These are phyloP conservation scores for Claviceps maximensis DNA, from an alignment of 2,329 filamentous ascomycete species.

Conservation along the genomic window DNA sequence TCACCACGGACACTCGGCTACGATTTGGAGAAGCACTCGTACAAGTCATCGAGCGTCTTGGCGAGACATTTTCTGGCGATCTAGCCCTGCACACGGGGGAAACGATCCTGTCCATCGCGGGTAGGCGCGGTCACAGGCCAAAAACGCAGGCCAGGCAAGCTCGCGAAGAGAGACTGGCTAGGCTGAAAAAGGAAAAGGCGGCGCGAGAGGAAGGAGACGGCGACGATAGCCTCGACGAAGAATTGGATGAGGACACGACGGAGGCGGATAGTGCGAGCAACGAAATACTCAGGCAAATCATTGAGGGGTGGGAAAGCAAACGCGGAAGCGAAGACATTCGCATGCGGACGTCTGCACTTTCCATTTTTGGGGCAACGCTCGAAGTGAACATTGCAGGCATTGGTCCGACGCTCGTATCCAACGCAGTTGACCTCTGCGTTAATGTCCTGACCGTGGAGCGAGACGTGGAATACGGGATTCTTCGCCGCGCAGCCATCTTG, in stretches of 20 bases:
- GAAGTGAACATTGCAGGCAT: slow-evolving; percentile 48
- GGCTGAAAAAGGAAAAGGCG: slow-evolving; percentile 31
- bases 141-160: slow-evolving; percentile 45
- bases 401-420: slow-evolving; percentile 37
- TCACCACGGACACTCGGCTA: slow-evolving; percentile 48
- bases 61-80: slow-evolving; percentile 41
- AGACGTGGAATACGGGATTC: slow-evolving; percentile 45
- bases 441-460: slow-evolving; percentile 50
- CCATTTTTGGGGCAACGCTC: slow-evolving; percentile 45
- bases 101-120: slow-evolving; percentile 49
- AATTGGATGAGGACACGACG: slow-evolving; percentile 26
- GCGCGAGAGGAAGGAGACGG: slow-evolving; percentile 22
- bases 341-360: slow-evolving; percentile 55
- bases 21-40: slow-evolving; percentile 55
- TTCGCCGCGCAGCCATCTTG: slow-evolving; percentile 53
- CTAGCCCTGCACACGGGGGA: slow-evolving; percentile 38
- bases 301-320: slow-evolving; percentile 55
- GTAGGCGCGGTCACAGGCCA: slow-evolving; percentile 46
- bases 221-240: slow-evolving; percentile 26
- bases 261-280: slow-evolving; percentile 31
- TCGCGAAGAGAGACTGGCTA: slow-evolving; percentile 33
- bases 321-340: slow-evolving; percentile 55
- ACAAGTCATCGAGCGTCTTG: slow-evolving; percentile 49
- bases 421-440: slow-evolving; percentile 48
- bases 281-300: slow-evolving; percentile 43